phyloP scores from a whole-genome alignment of 2,329 filamentous ascomycete species.

The Stylonectria norvegica region DNA sequence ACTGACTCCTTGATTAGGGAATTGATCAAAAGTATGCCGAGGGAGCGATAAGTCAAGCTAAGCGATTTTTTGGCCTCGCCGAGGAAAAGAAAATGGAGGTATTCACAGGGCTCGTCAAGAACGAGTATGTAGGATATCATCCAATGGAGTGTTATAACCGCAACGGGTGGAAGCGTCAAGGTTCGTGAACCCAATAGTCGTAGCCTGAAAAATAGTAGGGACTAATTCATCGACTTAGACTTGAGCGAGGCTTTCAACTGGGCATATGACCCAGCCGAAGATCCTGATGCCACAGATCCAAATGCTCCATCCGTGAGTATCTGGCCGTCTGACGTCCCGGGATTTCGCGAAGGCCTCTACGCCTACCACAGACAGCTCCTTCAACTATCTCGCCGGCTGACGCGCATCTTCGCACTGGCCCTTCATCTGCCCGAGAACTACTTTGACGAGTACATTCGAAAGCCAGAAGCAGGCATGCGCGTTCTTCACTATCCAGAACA shows the following conservation, averaged over 20 bases:
- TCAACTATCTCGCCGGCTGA: constrained; percentile 35
- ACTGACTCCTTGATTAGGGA: too few species aligned
- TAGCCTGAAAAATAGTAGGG: constrained; percentile 7
- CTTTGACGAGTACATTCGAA: constrained; percentile 35
- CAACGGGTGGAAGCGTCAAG: constrained; percentile 37
- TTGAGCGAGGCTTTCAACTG: constrained; percentile 35
- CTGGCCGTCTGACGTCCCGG: constrained; percentile 31
- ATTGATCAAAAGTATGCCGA: constrained; percentile 30
- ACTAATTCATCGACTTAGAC: constrained; percentile 24
- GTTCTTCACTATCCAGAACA: constrained; percentile 42
- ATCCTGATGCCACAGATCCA: constrained; percentile 27
- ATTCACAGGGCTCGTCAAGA: constrained; percentile 36
- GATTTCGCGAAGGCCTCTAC: constrained; percentile 35
- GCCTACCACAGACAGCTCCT: constrained; percentile 29
- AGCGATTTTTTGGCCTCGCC: constrained; percentile 41
- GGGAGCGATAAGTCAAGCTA: constrained; percentile 35
- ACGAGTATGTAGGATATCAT: constrained; percentile 34
- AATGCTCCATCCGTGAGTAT: constrained; percentile 24
- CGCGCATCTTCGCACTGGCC: constrained; percentile 39
- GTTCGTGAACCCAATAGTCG: constrained; percentile 5
- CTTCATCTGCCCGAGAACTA: constrained; percentile 38
- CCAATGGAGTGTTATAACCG: constrained; percentile 39
- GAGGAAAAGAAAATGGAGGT: constrained; percentile 46
- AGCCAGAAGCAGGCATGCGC: constrained; percentile 33
- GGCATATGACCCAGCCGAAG: constrained; percentile 30